These are phyloP conservation scores for Fusarium nanum DNA, from an alignment of 2,329 filamentous ascomycete species.

Conservation along the genomic window DNA sequence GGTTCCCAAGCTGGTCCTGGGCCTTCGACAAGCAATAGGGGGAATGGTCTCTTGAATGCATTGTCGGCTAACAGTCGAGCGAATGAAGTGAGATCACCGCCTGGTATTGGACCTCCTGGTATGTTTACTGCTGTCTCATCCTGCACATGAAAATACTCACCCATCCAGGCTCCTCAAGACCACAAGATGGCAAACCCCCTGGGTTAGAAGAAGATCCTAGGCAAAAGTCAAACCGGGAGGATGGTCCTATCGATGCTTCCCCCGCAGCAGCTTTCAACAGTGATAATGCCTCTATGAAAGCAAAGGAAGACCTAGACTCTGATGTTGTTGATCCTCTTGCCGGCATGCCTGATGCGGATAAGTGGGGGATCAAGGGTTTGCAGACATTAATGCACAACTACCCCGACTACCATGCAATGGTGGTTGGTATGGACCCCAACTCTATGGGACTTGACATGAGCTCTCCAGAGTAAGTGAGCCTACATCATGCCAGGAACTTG, in stretches of 20 bases:
- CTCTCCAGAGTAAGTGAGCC: constrained; percentile 65
- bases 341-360: constrained; percentile 71
- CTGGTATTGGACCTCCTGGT: constrained; percentile 56
- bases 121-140: constrained; percentile 11
- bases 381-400: constrained; percentile 72
- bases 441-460: constrained; percentile 68
- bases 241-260: constrained; percentile 52
- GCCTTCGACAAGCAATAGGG: constrained; percentile 58
- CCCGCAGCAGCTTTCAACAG: constrained; percentile 62
- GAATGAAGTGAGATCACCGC: constrained; percentile 62
- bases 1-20: constrained; percentile 57
- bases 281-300: constrained; percentile 54
- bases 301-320: constrained; percentile 58
- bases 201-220: constrained; percentile 58
- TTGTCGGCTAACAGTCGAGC: constrained; percentile 69
- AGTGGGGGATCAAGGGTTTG: constrained; percentile 73
- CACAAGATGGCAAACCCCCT: constrained; percentile 58
- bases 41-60: constrained; percentile 72
- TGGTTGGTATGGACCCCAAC: constrained; percentile 69
- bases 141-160: constrained; percentile 37
- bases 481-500: background rate
- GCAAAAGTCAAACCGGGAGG: constrained; percentile 61
- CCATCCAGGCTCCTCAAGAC: constrained; percentile 51
- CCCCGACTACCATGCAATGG: constrained; percentile 70
- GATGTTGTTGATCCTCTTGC: constrained; percentile 68